A percentile compares a stretch with the other conserved stretches of the same genome.
Evolutionary conservation across 139 green algal genomes (phyloP).

Genomic region (Chlorella sp.): DNA sequence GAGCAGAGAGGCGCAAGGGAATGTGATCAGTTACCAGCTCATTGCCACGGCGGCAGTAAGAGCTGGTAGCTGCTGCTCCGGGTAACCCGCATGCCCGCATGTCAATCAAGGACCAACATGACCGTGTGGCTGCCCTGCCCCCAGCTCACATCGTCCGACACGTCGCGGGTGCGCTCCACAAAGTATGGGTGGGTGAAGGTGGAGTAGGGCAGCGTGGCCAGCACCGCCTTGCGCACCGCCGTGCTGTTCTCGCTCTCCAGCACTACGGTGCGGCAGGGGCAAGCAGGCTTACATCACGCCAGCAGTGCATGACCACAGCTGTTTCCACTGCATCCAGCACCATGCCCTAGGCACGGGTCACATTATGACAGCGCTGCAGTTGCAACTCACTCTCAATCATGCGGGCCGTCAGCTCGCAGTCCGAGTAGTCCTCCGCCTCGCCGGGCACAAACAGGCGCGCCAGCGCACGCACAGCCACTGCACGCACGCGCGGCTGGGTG

Average conservation of each 20-base stretch:
- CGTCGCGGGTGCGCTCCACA: conserved; percentile 65
- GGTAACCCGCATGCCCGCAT: too few relatives aligned
- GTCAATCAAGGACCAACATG: too few relatives aligned
- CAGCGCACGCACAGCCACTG: conserved; percentile 63
- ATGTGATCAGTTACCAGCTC: not conserved
- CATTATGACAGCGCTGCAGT: too few relatives aligned
- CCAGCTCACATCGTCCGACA: conserved; percentile 63
- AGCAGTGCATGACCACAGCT: too few relatives aligned
- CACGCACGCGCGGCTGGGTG: conserved; percentile 60
- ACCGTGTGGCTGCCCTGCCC: not conserved
- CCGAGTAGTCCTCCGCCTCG: conserved; percentile 55
- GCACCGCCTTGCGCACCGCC: conserved; percentile 70
- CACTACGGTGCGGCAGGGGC: conserved; percentile 11
- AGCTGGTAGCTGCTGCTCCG: too few relatives aligned
- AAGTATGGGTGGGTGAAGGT: conserved; percentile 48
- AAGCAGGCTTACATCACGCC: too few relatives aligned
- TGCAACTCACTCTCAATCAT: conserved; percentile 38
- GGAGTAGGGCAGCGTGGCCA: conserved; percentile 59
- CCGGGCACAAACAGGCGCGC: conserved; percentile 61
- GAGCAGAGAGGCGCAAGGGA: not conserved
- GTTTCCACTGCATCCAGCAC: too few relatives aligned
- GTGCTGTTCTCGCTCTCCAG: conserved; percentile 70
- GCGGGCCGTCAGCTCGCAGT: conserved; percentile 51
- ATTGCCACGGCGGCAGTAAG: too few relatives aligned
- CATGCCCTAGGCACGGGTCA: too few relatives aligned